Evolutionary conservation across 805 yeast genomes (phyloP), one percentile per base, ranked within the genome.

Genomic region (Cyberlindnera suaveolens): DNA sequence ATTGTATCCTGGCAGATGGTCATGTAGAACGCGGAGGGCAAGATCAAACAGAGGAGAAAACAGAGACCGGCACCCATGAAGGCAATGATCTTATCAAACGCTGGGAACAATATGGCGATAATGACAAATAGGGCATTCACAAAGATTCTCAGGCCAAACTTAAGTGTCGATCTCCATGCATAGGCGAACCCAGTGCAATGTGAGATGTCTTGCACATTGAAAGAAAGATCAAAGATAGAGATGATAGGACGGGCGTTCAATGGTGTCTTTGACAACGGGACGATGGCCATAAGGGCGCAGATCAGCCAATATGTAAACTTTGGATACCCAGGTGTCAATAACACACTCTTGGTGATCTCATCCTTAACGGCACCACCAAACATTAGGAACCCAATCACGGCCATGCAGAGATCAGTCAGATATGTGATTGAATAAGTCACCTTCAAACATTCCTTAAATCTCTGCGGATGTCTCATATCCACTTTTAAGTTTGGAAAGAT

Each of bases 231-330:
- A 32, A 84, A 56, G 1, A 88, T 78, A 1, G 90, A 72, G 29
- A 85, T 76, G 26, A 89, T 79, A 0, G 96, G 96, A 55, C 88
- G 78, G 11, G 90, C 85, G 51, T 82, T 82, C 34, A 88, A 70
- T 1, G 96, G 96, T 1, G 88, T 74, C 56, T 89, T 89, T 2
- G 96, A 86, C 27, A 88, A 61, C 1, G 96, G 96, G 19, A 89
- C 76, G 6, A 87, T 51, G n/a, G 95, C 85, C 74, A 88, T 83
- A 34, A 85, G 65, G 0, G 74, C 71, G 38, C 89, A 80, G 36
- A 89, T 68, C 20, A 74, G 70, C 31, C 79, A 67, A 41, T 74
- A 72, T 1, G 84, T 70, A 61, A 77, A 74, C 13, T 60, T 52
- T 1, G 96, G 95, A 57, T 84, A 88, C 0, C 87, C 85, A 5